Evolutionary conservation across 495 filamentous ascomycete genomes (phyloP).

Genomic region (Penicillium crystallinum): DNA sequence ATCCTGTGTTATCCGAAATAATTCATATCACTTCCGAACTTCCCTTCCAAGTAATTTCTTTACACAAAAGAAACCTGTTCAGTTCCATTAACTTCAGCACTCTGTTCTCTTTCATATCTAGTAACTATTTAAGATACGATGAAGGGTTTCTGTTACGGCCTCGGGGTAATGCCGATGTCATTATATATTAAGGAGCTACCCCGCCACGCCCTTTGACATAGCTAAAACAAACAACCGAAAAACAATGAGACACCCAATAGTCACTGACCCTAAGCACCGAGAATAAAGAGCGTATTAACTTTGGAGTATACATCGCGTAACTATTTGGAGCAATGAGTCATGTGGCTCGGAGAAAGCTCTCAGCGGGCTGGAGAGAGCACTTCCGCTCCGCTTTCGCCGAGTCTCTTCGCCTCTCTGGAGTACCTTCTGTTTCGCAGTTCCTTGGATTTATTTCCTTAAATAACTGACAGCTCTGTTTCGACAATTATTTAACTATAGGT

Average conservation of each 20-base stretch:
- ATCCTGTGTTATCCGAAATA: no score
- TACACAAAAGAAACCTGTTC: no score
- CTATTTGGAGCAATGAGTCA: conserved; percentile 19
- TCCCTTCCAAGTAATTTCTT: no score
- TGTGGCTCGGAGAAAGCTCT: conserved; percentile 13
- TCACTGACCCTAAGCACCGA: not conserved
- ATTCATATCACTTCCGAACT: no score
- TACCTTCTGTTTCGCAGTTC: not conserved
- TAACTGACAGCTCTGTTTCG: not conserved
- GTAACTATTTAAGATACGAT: no score
- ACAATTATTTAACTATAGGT: not conserved
- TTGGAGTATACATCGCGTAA: not conserved
- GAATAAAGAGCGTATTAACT: not conserved
- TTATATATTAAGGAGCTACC: no score
- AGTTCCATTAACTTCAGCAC: no score
- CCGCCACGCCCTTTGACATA: no score
- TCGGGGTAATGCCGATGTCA: no score
- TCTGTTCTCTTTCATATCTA: no score
- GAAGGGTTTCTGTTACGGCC: no score
- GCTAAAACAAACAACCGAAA: no score
- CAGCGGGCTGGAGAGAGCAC: conserved; percentile 3
- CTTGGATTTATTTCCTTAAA: not conserved
- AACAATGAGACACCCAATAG: not conserved
- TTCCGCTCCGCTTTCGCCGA: conserved; percentile 14
- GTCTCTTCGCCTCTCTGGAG: not conserved